Base-by-base conservation (phyloP, 148 eudicot species). In the Chenopodium quinoa region DNA sequence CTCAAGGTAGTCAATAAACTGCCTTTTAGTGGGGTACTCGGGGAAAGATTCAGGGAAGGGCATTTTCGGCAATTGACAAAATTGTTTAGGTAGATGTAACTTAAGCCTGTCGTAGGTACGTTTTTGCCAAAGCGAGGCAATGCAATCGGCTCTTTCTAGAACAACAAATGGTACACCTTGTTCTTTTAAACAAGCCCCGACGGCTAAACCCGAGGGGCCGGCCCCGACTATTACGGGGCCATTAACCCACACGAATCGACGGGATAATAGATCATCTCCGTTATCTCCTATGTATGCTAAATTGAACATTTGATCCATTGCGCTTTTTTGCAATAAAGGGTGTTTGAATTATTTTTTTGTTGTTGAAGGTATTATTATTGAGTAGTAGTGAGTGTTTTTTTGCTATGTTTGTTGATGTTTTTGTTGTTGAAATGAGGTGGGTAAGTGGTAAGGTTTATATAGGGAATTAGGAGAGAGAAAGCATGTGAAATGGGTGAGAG, bases 141-240 rank as follows among this genome's bases (percentile, higher is more conserved):
- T 93, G 85, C 98, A 95, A 60, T 93, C 94, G 4, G 94, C 83
- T 75, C 88, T 85, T 75, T 95, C 98, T 1, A 95, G 74, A 31
- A 95, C 81, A 1, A 92, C 89, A 54, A 90, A 92, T 11, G 98
- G 98, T 3, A 93, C 92, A 0, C 91, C 94, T 81, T 93, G 89
- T 20, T 92, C 90, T 23, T 80, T 88, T 2, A 95, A 86, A 84
- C 98, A 90, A 11, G 94, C 94, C n/a, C 87, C 94, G 1, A 93
- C 94, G 1, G 98, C 98, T 19, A 95, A 81, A 6, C 98, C 98
- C 7, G 98, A 93, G 0, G 97, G 96, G 2, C 98, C 97, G 2
- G 97, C 98, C 0, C 98, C 97, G 22, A 93, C 93, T 7, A 95
- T 91, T 5, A 95, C 93, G 52, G 98, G 96, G 4, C 98, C 98